Conservation (phyloP, 2,329 filamentous ascomycete species). For the Diaporthe ampelina region DNA sequence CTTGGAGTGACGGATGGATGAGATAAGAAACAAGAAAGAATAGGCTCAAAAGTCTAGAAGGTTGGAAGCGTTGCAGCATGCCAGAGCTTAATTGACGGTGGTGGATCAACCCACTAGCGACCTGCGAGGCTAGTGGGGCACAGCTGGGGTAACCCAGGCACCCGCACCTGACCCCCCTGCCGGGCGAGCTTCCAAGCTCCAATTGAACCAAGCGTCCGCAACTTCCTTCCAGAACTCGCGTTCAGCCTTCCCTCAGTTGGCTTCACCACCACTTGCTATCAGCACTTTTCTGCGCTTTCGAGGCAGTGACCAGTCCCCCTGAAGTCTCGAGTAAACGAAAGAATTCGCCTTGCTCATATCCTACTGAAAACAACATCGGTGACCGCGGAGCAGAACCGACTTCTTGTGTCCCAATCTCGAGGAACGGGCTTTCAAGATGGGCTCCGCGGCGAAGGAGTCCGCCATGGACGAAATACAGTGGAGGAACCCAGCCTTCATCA, state of each 20-base stretch:
- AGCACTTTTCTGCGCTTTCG: not conserved
- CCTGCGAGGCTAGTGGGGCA: not conserved
- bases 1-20: not conserved
- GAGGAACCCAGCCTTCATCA: constrained; percentile 65
- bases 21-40: not conserved
- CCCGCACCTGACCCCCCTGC: not conserved
- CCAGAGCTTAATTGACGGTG: not conserved
- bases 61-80: constrained; percentile 1
- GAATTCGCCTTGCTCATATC: not conserved
- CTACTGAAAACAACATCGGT: not conserved
- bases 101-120: constrained; percentile 13
- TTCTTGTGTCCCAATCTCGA: not conserved
- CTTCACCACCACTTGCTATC: not conserved
- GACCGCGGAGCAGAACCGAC: not conserved
- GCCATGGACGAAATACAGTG: constrained; percentile 78
- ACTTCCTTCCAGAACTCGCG: not conserved
- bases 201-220: constrained; percentile 2
- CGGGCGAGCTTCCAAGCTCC: constrained; percentile 13
- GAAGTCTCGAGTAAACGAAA: too few species aligned
- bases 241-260: not conserved
- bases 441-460: constrained; percentile 59
- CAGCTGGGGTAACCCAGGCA: constrained; percentile 9
- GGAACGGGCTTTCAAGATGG: constrained; percentile 52
- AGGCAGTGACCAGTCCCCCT: not conserved
- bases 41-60: not conserved